Percentiles rank a stretch among this genome's conserved stretches.
phyloP scores from a whole-genome alignment of 2,329 filamentous ascomycete genomes.

The Fusarium sp. region DNA sequence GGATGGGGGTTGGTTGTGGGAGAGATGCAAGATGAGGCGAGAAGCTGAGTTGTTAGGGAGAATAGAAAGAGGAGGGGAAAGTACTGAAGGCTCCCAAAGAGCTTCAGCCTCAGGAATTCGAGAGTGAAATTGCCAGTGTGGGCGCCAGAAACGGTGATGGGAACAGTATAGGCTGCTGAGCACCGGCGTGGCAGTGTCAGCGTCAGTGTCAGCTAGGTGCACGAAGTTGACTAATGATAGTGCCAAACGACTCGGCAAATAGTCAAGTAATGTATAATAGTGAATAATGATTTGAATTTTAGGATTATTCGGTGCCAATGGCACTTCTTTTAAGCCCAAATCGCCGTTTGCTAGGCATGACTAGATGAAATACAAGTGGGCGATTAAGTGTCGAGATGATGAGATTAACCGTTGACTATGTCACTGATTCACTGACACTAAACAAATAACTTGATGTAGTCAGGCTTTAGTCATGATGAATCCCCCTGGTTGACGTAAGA shows the following conservation, averaged over 20 bases:
- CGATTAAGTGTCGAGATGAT: conserved; percentile 15
- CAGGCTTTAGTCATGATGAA: not conserved
- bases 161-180: conserved; percentile 7
- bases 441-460: not conserved
- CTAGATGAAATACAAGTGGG: not conserved
- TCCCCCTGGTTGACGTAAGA: conserved; percentile 1
- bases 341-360: not conserved
- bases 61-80: not conserved
- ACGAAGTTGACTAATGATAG: not conserved
- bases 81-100: not conserved
- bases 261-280: not conserved
- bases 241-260: not conserved
- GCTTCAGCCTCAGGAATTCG: not conserved
- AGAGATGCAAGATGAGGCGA: not conserved
- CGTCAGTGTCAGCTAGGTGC: conserved; percentile 1
- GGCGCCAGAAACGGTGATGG: not conserved
- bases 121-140: too few relatives aligned
- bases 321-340: not conserved
- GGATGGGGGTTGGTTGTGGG: not conserved
- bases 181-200: conserved; percentile 19
- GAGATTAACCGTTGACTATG: not conserved
- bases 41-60: not conserved
- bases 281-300: not conserved
- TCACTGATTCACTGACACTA: not conserved
- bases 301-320: not conserved